Evolutionary conservation across 208 protist genomes (phyloP), one percentile per base, ranked within the genome.

Genomic region (Trypanosoma scelopori): DNA sequence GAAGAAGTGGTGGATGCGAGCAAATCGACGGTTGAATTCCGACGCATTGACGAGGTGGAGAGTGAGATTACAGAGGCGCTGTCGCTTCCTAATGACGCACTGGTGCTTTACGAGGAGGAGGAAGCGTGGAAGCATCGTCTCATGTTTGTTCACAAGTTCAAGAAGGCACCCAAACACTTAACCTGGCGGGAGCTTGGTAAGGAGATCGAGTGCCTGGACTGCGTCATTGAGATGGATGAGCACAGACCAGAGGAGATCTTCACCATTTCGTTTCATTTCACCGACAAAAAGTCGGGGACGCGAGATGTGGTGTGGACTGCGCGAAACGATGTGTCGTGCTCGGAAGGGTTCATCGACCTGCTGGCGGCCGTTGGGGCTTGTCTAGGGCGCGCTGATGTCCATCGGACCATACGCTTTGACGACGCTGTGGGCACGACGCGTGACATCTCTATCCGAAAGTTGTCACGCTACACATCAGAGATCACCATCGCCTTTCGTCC

Each of bases 201-300:
- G 62, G 87, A 96, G 48, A 90, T 96, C 60, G 82, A 96, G 69
- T 96, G 87, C 65, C 55, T 96, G 65, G 90, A 96, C 67, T 96
- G 90, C 70, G 56, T 78, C 22, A 93, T 96, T 61, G 84, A 93
- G n/a, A 62, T 87, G 53, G 87, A 96, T 55, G 77, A 88, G 60
- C 85, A 96, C 74, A 77, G 87, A 22, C 90, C 90, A 15, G 87
- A 96, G 71, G 85, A 96, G 64, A 77, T 96, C 32, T 96, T 91
- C 61, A 91, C 84, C 20, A 89, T 96, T 47, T 72, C 45, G 15
- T 96, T 96, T 69, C 89, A 67, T 71, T 96, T 94, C 28, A 87
- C 72, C 0, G 80, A 92, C 45, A 91, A 91, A 70, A 82, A 81
- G 28, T 85, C 78, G 1, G 83, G 82, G 30, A 85, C 76, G 28